Evolutionary conservation across 805 yeast genomes (phyloP), one percentile per base, ranked within the genome.

Genomic region (Sugiyamaella valdiviana): DNA sequence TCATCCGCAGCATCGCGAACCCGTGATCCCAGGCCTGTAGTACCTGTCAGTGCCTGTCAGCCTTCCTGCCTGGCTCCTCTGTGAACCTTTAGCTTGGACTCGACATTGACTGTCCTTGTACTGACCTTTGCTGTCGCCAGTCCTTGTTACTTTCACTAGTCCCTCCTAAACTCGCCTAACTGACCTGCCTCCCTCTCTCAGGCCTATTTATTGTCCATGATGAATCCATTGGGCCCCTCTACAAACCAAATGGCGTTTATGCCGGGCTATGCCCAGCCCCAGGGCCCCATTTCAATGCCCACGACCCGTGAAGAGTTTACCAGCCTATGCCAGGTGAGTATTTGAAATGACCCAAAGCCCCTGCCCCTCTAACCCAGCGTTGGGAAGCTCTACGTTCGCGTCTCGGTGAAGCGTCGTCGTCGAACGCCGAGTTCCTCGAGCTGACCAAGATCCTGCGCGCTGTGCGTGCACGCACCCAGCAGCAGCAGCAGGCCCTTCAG

Each of bases 361-460:
- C 3, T 26, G 14, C 32, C 32, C 14, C 14, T 22, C 48, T 48
- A 40, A 45, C 50, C 16, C 44, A 72, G 75, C 75, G 85, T 46
- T 79, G 83, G 83, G 78, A 78, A 52, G 75, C 73, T 54, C 68
- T 81, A 50, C 69, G 70, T 45, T 75, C 74, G 45, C 78, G 72
- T 56, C 52, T 55, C 20, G 60, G 61, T 22, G 61, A 55, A 16
- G 83, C 82, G n/a, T 83, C 80, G 22, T 74, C 70, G 48, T 71
- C 73, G 50, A 77, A 77, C 45, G 77, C 79, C 14, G 87, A 82
- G 64, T 80, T 76, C 62, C 70, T 76, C 17, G 78, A 77, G 50
- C 65, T 81, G 53, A 72, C 80, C 36, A 76, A 73, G 57, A 62
- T 76, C 37, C 68, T 81, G 44, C 74, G 75, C 54, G 63, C 64